These are phyloP conservation scores for Macadamia integrifolia DNA, from an alignment of 164 flowering plant genomes.

Conservation along the genomic window DNA sequence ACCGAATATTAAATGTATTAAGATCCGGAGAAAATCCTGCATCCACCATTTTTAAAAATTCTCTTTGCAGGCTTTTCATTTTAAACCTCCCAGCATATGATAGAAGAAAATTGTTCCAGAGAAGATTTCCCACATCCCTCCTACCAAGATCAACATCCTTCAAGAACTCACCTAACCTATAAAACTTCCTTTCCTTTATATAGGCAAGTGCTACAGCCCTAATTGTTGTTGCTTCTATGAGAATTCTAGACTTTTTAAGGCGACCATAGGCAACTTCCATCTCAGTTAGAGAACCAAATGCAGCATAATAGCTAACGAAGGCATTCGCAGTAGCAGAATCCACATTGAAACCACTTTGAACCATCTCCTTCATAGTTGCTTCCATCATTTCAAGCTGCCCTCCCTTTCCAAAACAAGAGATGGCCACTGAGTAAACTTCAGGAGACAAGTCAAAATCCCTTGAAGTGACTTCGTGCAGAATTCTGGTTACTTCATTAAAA, in stretches of 20 bases:
- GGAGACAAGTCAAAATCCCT: constrained; percentile 34
- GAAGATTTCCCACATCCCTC: constrained; percentile 59
- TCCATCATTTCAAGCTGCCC: constrained; percentile 79
- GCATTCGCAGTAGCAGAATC: constrained; percentile 68
- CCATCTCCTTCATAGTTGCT: constrained; percentile 46
- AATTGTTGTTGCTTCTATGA: constrained; percentile 63
- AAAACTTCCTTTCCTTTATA: constrained; percentile 53
- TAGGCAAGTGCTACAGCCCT: constrained; percentile 67
- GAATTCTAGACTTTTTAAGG: constrained; percentile 55
- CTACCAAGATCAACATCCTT: constrained; percentile 78
- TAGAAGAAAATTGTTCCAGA: constrained; percentile 78
- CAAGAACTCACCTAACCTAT: constrained; percentile 58
- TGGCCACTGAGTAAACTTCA: constrained; percentile 38
- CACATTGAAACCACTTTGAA: constrained; percentile 44
- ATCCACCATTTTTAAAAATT: constrained; percentile 65
- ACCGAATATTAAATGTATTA: constrained; percentile 78
- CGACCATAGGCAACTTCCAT: constrained; percentile 74
- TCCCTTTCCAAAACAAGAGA: constrained; percentile 59
- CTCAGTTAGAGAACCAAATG: constrained; percentile 51
- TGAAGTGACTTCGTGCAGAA: constrained; percentile 36
- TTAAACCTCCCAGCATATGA: constrained; percentile 87
- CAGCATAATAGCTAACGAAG: constrained; percentile 47
- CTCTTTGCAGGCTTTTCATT: constrained; percentile 91
- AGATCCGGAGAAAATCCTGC: constrained; percentile 78
- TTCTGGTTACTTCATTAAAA: constrained; percentile 38